These are phyloP conservation scores for Cytospora chrysosperma DNA, from an alignment of 2,329 filamentous ascomycete genomes.

Conservation along the genomic window DNA sequence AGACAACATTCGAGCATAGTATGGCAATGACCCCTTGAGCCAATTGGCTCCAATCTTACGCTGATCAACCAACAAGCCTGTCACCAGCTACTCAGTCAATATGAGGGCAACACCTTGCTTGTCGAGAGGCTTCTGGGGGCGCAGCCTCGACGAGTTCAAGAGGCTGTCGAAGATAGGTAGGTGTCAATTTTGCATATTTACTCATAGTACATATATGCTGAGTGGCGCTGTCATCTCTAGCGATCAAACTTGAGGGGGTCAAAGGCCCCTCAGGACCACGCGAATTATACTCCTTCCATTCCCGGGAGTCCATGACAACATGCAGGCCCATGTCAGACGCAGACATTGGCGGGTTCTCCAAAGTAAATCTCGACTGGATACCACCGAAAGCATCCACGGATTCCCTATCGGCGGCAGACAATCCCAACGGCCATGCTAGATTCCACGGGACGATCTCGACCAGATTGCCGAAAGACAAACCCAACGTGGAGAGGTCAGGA, in stretches of 20 bases:
- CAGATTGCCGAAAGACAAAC: conserved; percentile 71
- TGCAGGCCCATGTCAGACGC: conserved; percentile 83
- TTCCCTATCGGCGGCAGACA: conserved; percentile 29
- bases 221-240: conserved; percentile 41
- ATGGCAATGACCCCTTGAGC: conserved; percentile 10
- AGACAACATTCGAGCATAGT: not conserved
- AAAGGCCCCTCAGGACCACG: conserved; percentile 63
- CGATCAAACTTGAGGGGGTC: conserved; percentile 67
- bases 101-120: conserved; percentile 51
- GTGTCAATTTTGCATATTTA: conserved; percentile 12
- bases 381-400: conserved; percentile 29
- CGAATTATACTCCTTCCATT: conserved; percentile 63
- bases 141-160: conserved; percentile 61
- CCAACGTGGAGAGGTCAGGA: conserved; percentile 74
- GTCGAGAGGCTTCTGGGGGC: conserved; percentile 54
- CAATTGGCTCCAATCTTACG: conserved; percentile 9
- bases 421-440: conserved; percentile 60
- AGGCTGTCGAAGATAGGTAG: conserved; percentile 56
- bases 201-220: conserved; percentile 13
- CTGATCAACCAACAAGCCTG: not conserved
- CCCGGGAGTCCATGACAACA: conserved; percentile 44
- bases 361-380: conserved; percentile 67
- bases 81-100: conserved; percentile 23
- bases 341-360: conserved; percentile 84
- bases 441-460: conserved; percentile 91